phyloP scores from a whole-genome alignment of 129 eudicot species.

The Cynara cardunculus region DNA sequence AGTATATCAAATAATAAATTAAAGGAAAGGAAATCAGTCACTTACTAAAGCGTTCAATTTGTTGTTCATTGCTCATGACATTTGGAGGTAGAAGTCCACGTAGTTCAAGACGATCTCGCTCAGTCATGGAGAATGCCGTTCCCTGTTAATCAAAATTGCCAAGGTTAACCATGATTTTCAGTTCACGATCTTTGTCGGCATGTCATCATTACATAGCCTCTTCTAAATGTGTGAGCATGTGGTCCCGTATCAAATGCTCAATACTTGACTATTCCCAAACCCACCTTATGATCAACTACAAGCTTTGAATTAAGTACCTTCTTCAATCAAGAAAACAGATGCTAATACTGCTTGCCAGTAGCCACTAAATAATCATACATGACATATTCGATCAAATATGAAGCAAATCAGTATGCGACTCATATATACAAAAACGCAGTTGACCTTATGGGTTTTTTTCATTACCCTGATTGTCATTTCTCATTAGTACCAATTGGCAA shows the following conservation, averaged over 20 bases:
- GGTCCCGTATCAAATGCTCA: constrained; percentile 1
- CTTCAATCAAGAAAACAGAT: not conserved
- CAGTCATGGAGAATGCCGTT: constrained; percentile 91
- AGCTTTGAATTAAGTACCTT: not conserved
- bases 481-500: not conserved
- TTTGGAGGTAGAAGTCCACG: constrained; percentile 97
- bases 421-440: not conserved
- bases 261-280: not conserved
- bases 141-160: constrained; percentile 51
- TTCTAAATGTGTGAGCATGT: not conserved
- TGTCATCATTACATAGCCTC: not conserved
- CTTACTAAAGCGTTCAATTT: constrained; percentile 91
- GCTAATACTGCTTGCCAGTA: not conserved
- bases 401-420: not conserved
- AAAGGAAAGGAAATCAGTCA: constrained; percentile 3
- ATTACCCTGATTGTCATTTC: not conserved
- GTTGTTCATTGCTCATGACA: constrained; percentile 89
- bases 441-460: not conserved
- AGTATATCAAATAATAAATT: not conserved
- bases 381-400: not conserved
- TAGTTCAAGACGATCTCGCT: constrained; percentile 92
- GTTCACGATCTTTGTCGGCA: not conserved
- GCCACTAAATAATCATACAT: not conserved
- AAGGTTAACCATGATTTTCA: constrained; percentile 6
- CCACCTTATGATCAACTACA: not conserved